Percentiles rank a stretch among this genome's conserved stretches.
Evolutionary conservation across 2,329 filamentous ascomycete genomes (phyloP).

Genomic region (Phyllosticta ampelicida): DNA sequence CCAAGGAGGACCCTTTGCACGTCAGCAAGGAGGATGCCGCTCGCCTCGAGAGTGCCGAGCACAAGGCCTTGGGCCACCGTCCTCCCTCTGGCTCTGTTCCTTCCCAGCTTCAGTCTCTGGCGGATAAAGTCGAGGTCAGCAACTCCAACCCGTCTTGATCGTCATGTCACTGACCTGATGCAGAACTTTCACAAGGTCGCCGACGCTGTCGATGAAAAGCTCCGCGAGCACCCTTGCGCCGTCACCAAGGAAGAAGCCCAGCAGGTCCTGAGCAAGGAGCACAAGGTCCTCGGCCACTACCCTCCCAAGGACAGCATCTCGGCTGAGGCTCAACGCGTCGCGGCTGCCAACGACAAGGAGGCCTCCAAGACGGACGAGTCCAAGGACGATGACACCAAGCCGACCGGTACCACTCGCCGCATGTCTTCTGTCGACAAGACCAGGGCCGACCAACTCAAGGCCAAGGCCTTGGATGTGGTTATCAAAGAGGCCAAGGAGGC

Average conservation of each 20-base stretch:
- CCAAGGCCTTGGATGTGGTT: not conserved
- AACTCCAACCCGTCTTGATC: too few relatives aligned
- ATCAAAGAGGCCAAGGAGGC: not conserved
- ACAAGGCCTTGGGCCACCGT: not conserved
- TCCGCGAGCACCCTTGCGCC: slow-evolving; percentile 17
- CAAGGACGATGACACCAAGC: slow-evolving; percentile 11
- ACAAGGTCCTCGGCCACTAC: slow-evolving; percentile 3
- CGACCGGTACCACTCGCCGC: not conserved
- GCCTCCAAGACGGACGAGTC: slow-evolving; percentile 23
- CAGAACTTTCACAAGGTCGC: not conserved
- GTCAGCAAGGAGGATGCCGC: slow-evolving; percentile 25
- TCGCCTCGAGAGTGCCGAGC: slow-evolving; percentile 14
- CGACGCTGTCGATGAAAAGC: slow-evolving; percentile 14
- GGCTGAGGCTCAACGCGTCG: slow-evolving; percentile 13
- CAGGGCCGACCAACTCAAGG: not conserved
- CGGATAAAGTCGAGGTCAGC: slow-evolving; percentile 11
- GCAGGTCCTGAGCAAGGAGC: slow-evolving; percentile 14
- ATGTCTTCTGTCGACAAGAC: not conserved
- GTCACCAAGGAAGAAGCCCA: slow-evolving; percentile 24
- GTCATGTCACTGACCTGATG: not conserved
- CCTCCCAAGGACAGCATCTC: slow-evolving; percentile 8
- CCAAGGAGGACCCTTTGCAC: slow-evolving; percentile 18
- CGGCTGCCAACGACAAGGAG: slow-evolving; percentile 17
- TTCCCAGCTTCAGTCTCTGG: slow-evolving; percentile 3
- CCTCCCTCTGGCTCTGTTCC: not conserved